phyloP scores from a whole-genome alignment of 148 eudicot genomes.

The Vaccinium darrowii region DNA sequence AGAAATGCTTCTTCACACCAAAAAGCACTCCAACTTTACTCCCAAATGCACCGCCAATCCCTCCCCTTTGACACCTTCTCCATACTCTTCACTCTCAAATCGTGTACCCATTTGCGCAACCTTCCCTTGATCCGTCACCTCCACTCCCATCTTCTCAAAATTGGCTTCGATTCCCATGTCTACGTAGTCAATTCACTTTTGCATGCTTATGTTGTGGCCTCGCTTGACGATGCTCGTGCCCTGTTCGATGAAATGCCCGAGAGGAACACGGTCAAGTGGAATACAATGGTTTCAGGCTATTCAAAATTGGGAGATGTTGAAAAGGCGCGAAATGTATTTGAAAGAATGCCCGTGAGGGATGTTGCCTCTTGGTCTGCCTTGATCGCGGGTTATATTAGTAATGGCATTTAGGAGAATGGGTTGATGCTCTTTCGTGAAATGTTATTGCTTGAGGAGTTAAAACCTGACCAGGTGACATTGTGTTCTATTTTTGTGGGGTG shows the following conservation, averaged over 20 bases:
- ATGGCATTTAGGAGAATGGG: slow-evolving; percentile 24
- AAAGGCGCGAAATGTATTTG: slow-evolving; percentile 28
- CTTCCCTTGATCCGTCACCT: slow-evolving; percentile 30
- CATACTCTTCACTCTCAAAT: slow-evolving; percentile 37
- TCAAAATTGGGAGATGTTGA: slow-evolving; percentile 26
- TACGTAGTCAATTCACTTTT: slow-evolving; percentile 38
- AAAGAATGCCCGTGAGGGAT: slow-evolving; percentile 35
- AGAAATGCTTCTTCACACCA: slow-evolving; percentile 36
- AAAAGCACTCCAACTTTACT: slow-evolving; percentile 33
- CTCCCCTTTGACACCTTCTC: slow-evolving; percentile 31
- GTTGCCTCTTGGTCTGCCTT: slow-evolving; percentile 41
- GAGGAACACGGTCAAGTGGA: slow-evolving; percentile 45
- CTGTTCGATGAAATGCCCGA: slow-evolving; percentile 51
- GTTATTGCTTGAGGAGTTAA: slow-evolving; percentile 19
- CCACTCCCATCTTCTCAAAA: slow-evolving; percentile 40
- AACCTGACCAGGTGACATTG: slow-evolving; percentile 39
- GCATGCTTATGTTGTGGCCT: slow-evolving; percentile 13
- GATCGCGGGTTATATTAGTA: slow-evolving; percentile 31
- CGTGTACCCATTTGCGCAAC: slow-evolving; percentile 26
- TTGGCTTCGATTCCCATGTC: slow-evolving; percentile 36
- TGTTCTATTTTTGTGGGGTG: slow-evolving; percentile 22
- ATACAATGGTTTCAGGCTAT: slow-evolving; percentile 37
- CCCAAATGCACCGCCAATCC: slow-evolving; percentile 36
- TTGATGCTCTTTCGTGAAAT: slow-evolving; percentile 26
- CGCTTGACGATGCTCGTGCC: slow-evolving; percentile 22